Conservation (phyloP, 768 basidiomycete species). For the Terana coerulea region DNA sequence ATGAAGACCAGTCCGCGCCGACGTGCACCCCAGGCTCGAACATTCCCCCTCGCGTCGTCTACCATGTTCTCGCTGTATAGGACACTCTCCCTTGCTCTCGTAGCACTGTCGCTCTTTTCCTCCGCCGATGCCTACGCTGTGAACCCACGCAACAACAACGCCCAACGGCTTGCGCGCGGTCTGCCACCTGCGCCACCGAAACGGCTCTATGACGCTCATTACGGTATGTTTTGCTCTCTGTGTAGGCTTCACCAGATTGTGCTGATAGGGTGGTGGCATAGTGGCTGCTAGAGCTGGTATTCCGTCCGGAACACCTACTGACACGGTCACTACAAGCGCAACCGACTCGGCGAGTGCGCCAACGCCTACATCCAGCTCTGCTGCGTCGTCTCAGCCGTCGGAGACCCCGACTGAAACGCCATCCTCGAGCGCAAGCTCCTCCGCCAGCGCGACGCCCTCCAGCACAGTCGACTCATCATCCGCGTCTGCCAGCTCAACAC, state of each 20-base stretch:
- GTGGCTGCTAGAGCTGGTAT: neutral
- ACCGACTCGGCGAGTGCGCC: neutral
- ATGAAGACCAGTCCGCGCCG: too few species aligned
- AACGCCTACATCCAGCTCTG: neutral
- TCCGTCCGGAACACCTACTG: neutral
- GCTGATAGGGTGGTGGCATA: too few species aligned
- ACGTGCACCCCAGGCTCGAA: too few species aligned
- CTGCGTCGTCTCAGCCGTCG: neutral
- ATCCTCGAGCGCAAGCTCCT: neutral
- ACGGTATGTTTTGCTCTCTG: constrained; percentile 1
- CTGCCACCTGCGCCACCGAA: constrained; percentile 13
- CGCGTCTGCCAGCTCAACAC: neutral
- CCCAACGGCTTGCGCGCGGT: constrained; percentile 16
- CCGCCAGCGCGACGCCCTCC: neutral
- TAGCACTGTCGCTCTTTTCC: constrained; percentile 14
- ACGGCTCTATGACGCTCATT: constrained; percentile 12
- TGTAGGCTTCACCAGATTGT: neutral
- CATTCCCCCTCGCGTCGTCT: neutral
- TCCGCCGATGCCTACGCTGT: constrained; percentile 9
- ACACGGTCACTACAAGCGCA: neutral
- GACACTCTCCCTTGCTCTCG: constrained; percentile 12
- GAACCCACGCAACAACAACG: constrained; percentile 10
- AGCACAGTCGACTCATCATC: neutral
- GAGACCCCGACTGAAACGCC: neutral
- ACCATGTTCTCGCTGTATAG: constrained; percentile 13